Base-by-base conservation (phyloP, 2,329 filamentous ascomycete genomes). In the Fusarium sp. region DNA sequence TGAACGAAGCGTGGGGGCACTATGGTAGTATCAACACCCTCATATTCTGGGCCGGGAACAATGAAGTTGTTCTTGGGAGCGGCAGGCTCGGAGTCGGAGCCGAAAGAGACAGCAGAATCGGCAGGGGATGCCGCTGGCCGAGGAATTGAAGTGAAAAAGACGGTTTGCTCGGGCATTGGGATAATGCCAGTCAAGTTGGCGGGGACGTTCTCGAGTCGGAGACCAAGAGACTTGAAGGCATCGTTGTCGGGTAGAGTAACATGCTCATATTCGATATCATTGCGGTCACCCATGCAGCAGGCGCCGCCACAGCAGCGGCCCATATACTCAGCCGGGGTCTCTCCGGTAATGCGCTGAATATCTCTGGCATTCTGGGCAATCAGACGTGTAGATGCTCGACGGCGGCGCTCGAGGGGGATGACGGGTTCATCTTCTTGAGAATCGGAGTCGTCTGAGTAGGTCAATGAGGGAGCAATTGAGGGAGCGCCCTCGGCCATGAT, bases 1-100 rank as follows among this genome's bases (percentile, higher is more conserved):
- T 97, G 92, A 50, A 99, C 93, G 72, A 93, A 99, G 57, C 83
- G 84, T 7, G 95, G 95, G 15, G 95, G 94, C 73, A 94, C 90
- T 58, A 87, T 82, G 9, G 78, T 74, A 4, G 86, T 88, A 69
- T 89, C 81, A 53, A 87, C 74, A 35, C 79, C 72, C 43, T 73
- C 68, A 39, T 81, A 78, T 11, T 81, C 71, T 31, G 67, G 67
- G 8, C 76, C 72, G 29, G 72, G 72, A 50, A 70, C 64, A 19
- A 70, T 51, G 31, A 67, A 53, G 8, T 64, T 53, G 51, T 53
- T 55, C 41, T 61, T 62, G 22, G 61, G 28, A 15, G 61, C 40
- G 4, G 64, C 51, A 19, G 64, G 40, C 34, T 74, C 72, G 32
- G 61, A 67, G 15, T 79, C 77, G 12, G 70, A 74, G 36, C 73